Conservation (phyloP, 2,329 filamentous ascomycete species). For the Endoconidiophora laricicola region DNA sequence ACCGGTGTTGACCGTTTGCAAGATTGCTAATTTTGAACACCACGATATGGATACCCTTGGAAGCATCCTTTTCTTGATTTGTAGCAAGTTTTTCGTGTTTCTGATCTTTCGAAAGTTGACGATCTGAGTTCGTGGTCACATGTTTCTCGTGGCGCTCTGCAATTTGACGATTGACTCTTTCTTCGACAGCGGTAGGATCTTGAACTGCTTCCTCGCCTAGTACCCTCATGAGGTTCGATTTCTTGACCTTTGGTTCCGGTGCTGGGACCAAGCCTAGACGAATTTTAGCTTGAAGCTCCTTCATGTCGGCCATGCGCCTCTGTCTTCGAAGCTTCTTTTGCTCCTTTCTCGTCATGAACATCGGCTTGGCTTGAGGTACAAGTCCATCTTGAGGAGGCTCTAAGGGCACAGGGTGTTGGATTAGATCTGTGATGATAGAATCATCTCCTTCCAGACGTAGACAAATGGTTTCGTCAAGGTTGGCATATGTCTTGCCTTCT, state of each 20-base stretch:
- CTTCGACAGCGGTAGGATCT: slow-evolving; percentile 92
- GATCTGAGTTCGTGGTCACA: slow-evolving; percentile 60
- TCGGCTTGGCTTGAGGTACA: slow-evolving; percentile 61
- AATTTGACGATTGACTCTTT: slow-evolving; percentile 83
- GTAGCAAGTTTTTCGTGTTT: slow-evolving; percentile 62
- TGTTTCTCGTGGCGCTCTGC: slow-evolving; percentile 70
- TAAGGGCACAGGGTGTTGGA: slow-evolving; percentile 83
- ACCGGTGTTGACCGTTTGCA: slow-evolving; percentile 85
- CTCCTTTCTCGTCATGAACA: slow-evolving; percentile 83
- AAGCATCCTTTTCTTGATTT: slow-evolving; percentile 77
- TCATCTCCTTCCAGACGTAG: slow-evolving; percentile 65
- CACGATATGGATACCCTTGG: slow-evolving; percentile 67
- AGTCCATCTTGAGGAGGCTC: slow-evolving; percentile 85
- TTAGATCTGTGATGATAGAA: slow-evolving; percentile 73
- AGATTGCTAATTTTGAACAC: slow-evolving; percentile 83
- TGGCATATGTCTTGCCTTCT: slow-evolving; percentile 56
- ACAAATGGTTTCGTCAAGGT: slow-evolving; percentile 44
- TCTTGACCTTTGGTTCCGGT: slow-evolving; percentile 90
- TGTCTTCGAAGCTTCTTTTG: slow-evolving; percentile 82
- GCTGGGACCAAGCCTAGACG: slow-evolving; percentile 77
- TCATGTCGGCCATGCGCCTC: slow-evolving; percentile 78
- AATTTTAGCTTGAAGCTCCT: slow-evolving; percentile 94
- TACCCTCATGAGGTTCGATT: slow-evolving; percentile 93
- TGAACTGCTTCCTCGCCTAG: slow-evolving; percentile 75
- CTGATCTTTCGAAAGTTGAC: slow-evolving; percentile 79